A percentile compares a stretch with the other conserved stretches of the same genome.
Conservation (phyloP, 108 stramenopile genomes). For the Pinguiococcus pyrenoidosus region DNA sequence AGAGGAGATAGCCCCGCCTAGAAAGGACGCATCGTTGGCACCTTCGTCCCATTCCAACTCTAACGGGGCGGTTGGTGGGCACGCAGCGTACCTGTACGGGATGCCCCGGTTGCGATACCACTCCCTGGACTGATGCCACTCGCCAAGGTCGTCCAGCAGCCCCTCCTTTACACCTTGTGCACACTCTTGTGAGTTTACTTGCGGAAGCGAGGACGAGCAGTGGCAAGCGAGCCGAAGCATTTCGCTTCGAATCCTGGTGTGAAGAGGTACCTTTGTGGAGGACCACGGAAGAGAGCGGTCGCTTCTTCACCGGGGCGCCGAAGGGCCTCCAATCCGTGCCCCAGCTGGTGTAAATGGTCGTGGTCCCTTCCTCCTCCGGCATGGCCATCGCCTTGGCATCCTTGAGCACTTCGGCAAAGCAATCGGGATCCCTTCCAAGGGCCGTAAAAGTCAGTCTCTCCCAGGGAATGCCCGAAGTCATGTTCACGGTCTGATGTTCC, state of each 20-base stretch:
- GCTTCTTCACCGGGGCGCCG: conserved; percentile 7
- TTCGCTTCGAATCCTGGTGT: no score
- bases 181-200: no score
- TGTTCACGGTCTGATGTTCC: conserved; percentile 7
- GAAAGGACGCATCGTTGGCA: conserved; percentile 11
- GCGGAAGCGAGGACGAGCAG: no score
- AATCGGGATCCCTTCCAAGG: conserved; percentile 1
- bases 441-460: conserved; percentile 7
- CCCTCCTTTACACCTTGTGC: neutral
- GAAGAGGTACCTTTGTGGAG: conserved; percentile 4
- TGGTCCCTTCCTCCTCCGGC: neutral
- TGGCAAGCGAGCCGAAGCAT: no score
- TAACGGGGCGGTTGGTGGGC: no score
- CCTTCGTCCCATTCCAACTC: no score
- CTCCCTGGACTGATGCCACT: conserved; percentile 4
- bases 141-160: neutral
- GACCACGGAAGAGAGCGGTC: conserved; percentile 7
- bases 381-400: neutral
- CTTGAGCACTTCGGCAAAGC: neutral
- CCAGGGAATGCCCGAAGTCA: conserved; percentile 14
- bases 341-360: conserved; percentile 17
- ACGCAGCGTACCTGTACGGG: no score
- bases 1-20: conserved; percentile 13
- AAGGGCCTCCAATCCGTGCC: conserved; percentile 18
- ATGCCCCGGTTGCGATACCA: conserved; percentile 14